Evolutionary conservation across 2,329 filamentous ascomycete genomes (phyloP).

Genomic region (Rhinocladiella mackenziei): DNA sequence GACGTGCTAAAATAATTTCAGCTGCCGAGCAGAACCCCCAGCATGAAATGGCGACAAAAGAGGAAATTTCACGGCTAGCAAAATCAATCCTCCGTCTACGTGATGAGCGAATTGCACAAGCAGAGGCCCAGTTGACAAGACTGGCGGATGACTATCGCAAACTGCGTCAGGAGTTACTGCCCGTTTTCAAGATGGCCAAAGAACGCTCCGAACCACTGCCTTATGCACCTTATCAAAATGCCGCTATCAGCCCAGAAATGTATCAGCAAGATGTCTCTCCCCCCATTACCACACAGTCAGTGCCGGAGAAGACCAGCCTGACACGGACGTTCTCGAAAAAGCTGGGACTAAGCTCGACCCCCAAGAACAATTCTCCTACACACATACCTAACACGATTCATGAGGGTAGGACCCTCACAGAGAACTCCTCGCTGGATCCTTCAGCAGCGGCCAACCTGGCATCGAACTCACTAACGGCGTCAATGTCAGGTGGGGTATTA

Average conservation of each 20-base stretch:
- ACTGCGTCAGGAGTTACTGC: slow-evolving; percentile 84
- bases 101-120: slow-evolving; percentile 80
- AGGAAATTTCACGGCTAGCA: slow-evolving; percentile 87
- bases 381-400: slow-evolving; percentile 63
- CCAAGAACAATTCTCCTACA: slow-evolving; percentile 71
- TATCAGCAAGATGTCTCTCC: slow-evolving; percentile 33
- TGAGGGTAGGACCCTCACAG: slow-evolving; percentile 58
- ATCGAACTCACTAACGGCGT: slow-evolving; percentile 64
- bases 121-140: slow-evolving; percentile 77
- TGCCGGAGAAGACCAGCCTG: slow-evolving; percentile 50
- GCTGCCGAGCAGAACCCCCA: slow-evolving; percentile 85
- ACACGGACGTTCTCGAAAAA: slow-evolving; percentile 74
- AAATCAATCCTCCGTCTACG: slow-evolving; percentile 83
- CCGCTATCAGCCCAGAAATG: slow-evolving; percentile 33
- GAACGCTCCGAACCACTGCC: slow-evolving; percentile 87
- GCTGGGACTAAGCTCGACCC: slow-evolving; percentile 61
- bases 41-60: slow-evolving; percentile 81
- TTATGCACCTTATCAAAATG: slow-evolving; percentile 38
- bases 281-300: slow-evolving; percentile 26
- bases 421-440: slow-evolving; percentile 57
- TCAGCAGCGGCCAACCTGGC: slow-evolving; percentile 65
- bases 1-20: slow-evolving; percentile 37
- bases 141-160: slow-evolving; percentile 85
- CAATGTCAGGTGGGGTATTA: slow-evolving; percentile 61
- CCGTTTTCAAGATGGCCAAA: slow-evolving; percentile 84